These are phyloP conservation scores for Wickerhamiella cacticola DNA, from an alignment of 805 yeast genomes.

Conservation along the genomic window DNA sequence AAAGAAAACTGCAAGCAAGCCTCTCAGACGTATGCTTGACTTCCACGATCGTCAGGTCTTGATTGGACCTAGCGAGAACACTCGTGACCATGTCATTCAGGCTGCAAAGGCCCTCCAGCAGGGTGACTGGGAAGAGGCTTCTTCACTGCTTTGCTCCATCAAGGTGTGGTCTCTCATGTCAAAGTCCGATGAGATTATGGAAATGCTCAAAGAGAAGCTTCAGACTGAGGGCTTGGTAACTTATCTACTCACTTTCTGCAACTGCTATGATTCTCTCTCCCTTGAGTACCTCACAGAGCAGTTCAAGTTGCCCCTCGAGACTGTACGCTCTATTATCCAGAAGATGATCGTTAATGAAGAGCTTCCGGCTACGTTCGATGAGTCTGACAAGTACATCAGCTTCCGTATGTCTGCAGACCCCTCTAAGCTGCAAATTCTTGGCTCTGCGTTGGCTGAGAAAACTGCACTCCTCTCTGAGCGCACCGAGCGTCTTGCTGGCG, in stretches of 20 bases:
- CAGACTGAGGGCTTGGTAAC: conserved; percentile 88
- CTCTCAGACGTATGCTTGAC: conserved; percentile 83
- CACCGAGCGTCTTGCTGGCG: conserved; percentile 71
- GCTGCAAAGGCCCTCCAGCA: conserved; percentile 79
- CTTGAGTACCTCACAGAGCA: conserved; percentile 48
- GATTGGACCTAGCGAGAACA: conserved; percentile 96
- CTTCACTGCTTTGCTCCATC: conserved; percentile 57
- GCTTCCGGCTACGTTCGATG: conserved; percentile 62
- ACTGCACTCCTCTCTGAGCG: conserved; percentile 66
- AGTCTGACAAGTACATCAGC: conserved; percentile 46
- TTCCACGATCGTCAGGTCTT: conserved; percentile 88
- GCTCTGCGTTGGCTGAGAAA: conserved; percentile 72
- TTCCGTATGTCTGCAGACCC: conserved; percentile 70
- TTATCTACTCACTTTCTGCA: conserved; percentile 74
- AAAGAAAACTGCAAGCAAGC: conserved; percentile 60
- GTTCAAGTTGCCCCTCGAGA: conserved; percentile 49
- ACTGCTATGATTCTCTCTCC: conserved; percentile 64
- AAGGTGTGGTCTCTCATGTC: conserved; percentile 79
- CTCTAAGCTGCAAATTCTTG: conserved; percentile 76
- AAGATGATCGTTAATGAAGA: conserved; percentile 72
- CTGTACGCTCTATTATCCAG: conserved; percentile 52
- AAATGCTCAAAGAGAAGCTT: conserved; percentile 59
- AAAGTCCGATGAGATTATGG: conserved; percentile 41
- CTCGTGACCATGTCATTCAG: conserved; percentile 83
- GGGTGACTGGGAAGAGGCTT: conserved; percentile 81